Base-by-base conservation (phyloP, 2,329 filamentous ascomycete genomes). In the Pseudocercospora eumusae region DNA sequence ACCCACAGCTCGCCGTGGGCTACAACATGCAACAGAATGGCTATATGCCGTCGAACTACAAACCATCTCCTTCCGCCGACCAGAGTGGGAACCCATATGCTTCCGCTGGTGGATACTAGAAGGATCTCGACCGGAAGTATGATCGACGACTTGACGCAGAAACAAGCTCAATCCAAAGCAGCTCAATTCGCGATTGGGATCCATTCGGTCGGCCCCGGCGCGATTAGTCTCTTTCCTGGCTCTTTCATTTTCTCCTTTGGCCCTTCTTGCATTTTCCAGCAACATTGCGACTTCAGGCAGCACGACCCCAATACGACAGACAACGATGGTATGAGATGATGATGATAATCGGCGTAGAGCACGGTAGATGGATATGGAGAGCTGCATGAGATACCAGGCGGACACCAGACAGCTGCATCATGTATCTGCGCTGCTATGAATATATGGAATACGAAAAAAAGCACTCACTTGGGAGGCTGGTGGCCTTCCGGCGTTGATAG, bases 21-120 rank as follows among this genome's bases (percentile, higher is more conserved):
- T 66, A 68, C 31, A 57, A 64, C 23, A 64, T 71, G 61, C 63
- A 67, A 40, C 65, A 69, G 36, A 64, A 65, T 40, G 66, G 66
- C 45, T 56, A 66, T 28, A 53, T 56, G 5, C 57, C 59, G 8
- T 47, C 56, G 23, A 50, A 45, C 20, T 54, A 31, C 50, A 50
- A n/a, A n/a, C 33, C 56, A 23, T 54, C 60, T 15, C 66, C 68
- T 56, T 60, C 65, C 44, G 59, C 64, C n/a, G 73, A 74, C 56
- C 64, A 70, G 47, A 74, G 72, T 57, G 73, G 73, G 42, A 74
- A 74, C 60, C 73, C 73, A 4, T 74, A 74, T 63, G 71, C 71
- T 52, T 60, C 66, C 9, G 60, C 57, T 44, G 60, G 60, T 33
- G 57, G 59, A 28, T 23, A 42, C 50, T 60, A 63, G 60, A 57